Conservation (phyloP, 805 yeast species). For the Vanderwaltozyma tropicalis region DNA sequence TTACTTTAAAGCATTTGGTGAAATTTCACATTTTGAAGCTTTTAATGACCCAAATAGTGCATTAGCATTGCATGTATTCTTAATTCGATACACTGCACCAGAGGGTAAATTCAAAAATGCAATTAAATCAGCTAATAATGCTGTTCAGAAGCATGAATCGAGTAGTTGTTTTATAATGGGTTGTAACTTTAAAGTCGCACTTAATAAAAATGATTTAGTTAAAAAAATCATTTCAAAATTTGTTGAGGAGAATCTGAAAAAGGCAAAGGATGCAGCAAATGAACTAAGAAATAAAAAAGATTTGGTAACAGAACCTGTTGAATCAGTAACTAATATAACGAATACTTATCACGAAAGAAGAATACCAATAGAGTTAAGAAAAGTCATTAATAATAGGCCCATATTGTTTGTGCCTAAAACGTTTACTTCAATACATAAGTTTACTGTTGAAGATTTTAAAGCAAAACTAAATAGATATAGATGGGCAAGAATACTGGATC, state of each 20-base stretch:
- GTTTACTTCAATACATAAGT: slow-evolving; percentile 42
- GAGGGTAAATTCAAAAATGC: slow-evolving; percentile 41
- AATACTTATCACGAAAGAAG: slow-evolving; percentile 4
- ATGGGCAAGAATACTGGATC: slow-evolving; percentile 57
- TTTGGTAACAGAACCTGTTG: not conserved
- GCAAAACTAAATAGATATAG: slow-evolving; percentile 46
- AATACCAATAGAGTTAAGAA: slow-evolving; percentile 41
- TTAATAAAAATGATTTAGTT: slow-evolving; percentile 38
- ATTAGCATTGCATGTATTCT: slow-evolving; percentile 65
- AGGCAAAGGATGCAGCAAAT: slow-evolving; percentile 12
- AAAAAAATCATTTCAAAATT: slow-evolving; percentile 22
- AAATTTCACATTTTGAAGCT: slow-evolving; percentile 45
- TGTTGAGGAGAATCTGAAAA: slow-evolving; percentile 26
- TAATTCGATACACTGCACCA: slow-evolving; percentile 49
- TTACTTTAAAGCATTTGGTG: slow-evolving; percentile 54
- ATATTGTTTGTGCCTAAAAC: slow-evolving; percentile 42
- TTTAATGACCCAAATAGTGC: slow-evolving; percentile 66
- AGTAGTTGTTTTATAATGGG: slow-evolving; percentile 43
- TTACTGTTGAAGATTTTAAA: slow-evolving; percentile 53
- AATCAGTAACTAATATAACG: not conserved
- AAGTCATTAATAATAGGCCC: slow-evolving; percentile 46
- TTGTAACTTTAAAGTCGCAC: slow-evolving; percentile 37
- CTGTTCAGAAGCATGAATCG: slow-evolving; percentile 33
- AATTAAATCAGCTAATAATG: slow-evolving; percentile 36
- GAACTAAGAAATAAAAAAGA: slow-evolving; percentile 3